Evolutionary conservation across 352 stramenopile species (phyloP).

Genomic region (Proteromonas lacertae): DNA sequence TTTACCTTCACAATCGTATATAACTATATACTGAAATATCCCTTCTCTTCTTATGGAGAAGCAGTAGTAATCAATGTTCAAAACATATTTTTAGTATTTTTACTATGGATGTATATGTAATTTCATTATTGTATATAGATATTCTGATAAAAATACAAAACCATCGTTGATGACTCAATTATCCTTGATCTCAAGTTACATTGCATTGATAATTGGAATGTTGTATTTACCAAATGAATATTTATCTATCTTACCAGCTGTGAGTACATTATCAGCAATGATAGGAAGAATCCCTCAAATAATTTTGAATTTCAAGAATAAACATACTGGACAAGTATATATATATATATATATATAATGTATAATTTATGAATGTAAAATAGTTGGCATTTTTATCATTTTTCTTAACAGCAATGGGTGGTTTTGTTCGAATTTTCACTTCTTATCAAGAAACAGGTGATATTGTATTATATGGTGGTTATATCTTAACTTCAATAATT

Average conservation of each 20-base stretch:
- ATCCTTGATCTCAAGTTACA: not conserved
- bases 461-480: too few relatives aligned
- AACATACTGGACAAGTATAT: not conserved
- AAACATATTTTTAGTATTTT: not conserved
- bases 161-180: not conserved
- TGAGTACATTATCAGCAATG: not conserved
- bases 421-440: not conserved
- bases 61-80: not conserved
- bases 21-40: not conserved
- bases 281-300: not conserved
- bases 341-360: too few relatives aligned
- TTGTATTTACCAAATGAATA: not conserved
- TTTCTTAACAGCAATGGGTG: not conserved
- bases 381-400: not conserved
- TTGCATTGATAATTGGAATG: not conserved
- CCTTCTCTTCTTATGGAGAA: slow-evolving; percentile 1
- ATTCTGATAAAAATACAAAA: not conserved
- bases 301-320: not conserved
- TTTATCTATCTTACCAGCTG: not conserved
- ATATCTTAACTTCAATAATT: too few relatives aligned
- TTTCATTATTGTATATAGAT: not conserved
- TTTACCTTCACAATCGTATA: not conserved
- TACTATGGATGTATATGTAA: not conserved
- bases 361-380: too few relatives aligned
- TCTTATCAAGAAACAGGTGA: not conserved